phyloP scores from a whole-genome alignment of 805 yeast genomes.

The Kuraishia ogatae region DNA sequence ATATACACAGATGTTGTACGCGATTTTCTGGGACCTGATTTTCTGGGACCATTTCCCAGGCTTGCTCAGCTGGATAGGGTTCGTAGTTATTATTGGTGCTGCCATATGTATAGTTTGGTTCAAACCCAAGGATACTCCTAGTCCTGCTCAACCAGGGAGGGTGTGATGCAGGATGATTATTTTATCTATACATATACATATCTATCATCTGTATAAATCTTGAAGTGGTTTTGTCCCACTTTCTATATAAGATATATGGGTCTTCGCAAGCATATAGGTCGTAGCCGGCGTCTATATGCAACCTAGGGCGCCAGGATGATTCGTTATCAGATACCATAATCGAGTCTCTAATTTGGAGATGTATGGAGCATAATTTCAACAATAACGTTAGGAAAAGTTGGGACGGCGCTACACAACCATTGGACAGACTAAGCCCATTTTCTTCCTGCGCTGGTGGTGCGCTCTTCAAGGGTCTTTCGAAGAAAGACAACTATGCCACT shows the following conservation, averaged over 20 bases:
- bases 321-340: no score
- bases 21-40: constrained; percentile 63
- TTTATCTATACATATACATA: no score
- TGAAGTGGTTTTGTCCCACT: no score
- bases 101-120: constrained; percentile 52
- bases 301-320: no score
- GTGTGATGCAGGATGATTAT: not conserved
- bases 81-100: constrained; percentile 53
- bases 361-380: no score
- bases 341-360: no score
- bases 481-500: not conserved
- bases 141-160: not conserved
- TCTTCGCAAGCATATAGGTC: no score
- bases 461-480: not conserved
- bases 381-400: no score
- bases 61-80: constrained; percentile 60
- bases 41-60: constrained; percentile 73
- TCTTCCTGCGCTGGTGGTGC: not conserved
- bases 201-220: no score
- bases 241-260: no score
- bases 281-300: no score
- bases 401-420: not conserved
- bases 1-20: constrained; percentile 72
- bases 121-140: constrained; percentile 27
- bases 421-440: not conserved